These are phyloP conservation scores for Vitis vinifera DNA, from an alignment of 164 flowering plant genomes.

Conservation along the genomic window ASM3070453v1 NC_081805.1:6829001-6829500, in stretches of 20 bases:
- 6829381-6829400: conserved; percentile 48
- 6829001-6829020: conserved; percentile 46
- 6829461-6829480: background rate
- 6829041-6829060: conserved; percentile 43
- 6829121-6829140: no score
- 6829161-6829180: no score
- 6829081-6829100: conserved; percentile 41
- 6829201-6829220: conserved; percentile 35
- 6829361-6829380: conserved; percentile 59
- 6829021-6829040: conserved; percentile 40
- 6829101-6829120: conserved; percentile 25
- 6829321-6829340: conserved; percentile 44
- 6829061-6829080: conserved; percentile 36
- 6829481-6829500: no score
- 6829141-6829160: no score
- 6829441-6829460: conserved; percentile 31
- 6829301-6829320: conserved; percentile 75
- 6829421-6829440: conserved; percentile 80
- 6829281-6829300: conserved; percentile 50
- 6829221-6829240: conserved; percentile 41
- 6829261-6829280: conserved; percentile 43
- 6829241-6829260: conserved; percentile 55
- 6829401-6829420: conserved; percentile 66
- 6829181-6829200: background rate
- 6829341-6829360: conserved; percentile 76